A percentile compares a stretch with the other conserved stretches of the same genome.
phyloP scores from a whole-genome alignment of 176 grass and related monocot species.

The Hordeum marinum region DNA sequence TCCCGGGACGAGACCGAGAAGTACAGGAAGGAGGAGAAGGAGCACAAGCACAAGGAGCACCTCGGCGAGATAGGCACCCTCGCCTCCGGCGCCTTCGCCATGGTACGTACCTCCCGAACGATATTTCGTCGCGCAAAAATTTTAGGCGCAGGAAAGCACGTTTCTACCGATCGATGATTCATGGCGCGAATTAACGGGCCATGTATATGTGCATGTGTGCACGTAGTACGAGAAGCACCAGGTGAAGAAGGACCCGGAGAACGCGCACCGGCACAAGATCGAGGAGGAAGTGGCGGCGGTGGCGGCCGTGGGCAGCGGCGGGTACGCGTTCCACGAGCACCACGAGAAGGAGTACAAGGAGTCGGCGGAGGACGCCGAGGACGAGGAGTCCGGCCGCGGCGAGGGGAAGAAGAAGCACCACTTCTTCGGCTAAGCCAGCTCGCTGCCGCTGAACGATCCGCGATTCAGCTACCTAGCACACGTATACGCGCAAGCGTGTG shows the following conservation, averaged over 20 bases:
- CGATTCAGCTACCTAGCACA: not conserved
- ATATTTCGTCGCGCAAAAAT: not conserved
- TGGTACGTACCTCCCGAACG: constrained; percentile 25
- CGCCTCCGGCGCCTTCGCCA: constrained; percentile 62
- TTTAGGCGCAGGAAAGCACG: not conserved
- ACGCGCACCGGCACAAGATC: constrained; percentile 70
- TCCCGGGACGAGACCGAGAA: constrained; percentile 31
- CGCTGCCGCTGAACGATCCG: not conserved
- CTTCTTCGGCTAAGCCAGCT: constrained; percentile 31
- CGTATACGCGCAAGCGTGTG: too few species aligned
- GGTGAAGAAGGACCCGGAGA: constrained; percentile 79
- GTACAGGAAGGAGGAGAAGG: constrained; percentile 67
- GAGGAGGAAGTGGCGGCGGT: constrained; percentile 59
- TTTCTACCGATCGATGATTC: not conserved
- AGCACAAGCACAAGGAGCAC: constrained; percentile 74
- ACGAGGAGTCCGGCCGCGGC: constrained; percentile 28
- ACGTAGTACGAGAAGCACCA: constrained; percentile 78
- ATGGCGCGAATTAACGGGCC: not conserved
- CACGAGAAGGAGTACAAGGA: constrained; percentile 65
- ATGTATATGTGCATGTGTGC: not conserved
- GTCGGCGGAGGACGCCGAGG: constrained; percentile 39
- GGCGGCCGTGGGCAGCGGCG: constrained; percentile 57
- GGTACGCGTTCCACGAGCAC: constrained; percentile 78
- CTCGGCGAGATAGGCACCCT: constrained; percentile 61
- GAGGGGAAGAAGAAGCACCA: constrained; percentile 74